These are phyloP conservation scores for Gossypium schwendimanii DNA, from an alignment of 441 rosid species.

Conservation along the genomic window DNA sequence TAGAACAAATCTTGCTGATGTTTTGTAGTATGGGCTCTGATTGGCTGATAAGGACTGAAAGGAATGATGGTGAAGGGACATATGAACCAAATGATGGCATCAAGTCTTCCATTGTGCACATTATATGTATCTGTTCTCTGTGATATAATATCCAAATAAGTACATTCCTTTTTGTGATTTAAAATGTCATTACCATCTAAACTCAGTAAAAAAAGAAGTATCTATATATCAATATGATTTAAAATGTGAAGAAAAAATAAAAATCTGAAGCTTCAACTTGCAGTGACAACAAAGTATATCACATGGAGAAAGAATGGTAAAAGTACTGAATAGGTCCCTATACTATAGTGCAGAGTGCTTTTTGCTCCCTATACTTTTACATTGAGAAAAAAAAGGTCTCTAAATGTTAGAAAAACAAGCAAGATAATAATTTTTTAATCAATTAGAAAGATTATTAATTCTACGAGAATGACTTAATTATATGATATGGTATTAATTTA, in stretches of 20 bases:
- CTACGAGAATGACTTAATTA: too few relatives aligned
- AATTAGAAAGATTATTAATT: too few relatives aligned
- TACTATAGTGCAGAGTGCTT: too few relatives aligned
- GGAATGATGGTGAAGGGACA: constrained; percentile 67
- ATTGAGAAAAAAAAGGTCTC: too few relatives aligned
- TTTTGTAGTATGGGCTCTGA: constrained; percentile 77
- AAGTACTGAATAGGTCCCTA: too few relatives aligned
- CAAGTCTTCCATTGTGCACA: constrained; percentile 81
- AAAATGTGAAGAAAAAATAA: background rate
- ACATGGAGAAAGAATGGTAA: background rate
- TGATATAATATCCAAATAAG: constrained; percentile 25
- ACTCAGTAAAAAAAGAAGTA: constrained; percentile 5
- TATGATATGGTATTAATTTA: too few relatives aligned
- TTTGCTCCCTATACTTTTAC: too few relatives aligned
- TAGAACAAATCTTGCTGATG: constrained; percentile 57
- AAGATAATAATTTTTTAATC: too few relatives aligned
- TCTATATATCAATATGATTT: background rate
- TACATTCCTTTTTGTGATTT: constrained; percentile 18
- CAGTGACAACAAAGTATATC: background rate
- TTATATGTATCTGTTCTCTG: constrained; percentile 82
- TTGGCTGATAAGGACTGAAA: constrained; percentile 54
- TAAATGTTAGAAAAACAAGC: too few relatives aligned
- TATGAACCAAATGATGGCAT: constrained; percentile 81
- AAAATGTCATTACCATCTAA: constrained; percentile 12
- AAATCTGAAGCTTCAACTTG: background rate